Evolutionary conservation across 2,329 filamentous ascomycete genomes (phyloP), one percentile per base, ranked within the genome.

Genomic region (Fusarium floridanum): DNA sequence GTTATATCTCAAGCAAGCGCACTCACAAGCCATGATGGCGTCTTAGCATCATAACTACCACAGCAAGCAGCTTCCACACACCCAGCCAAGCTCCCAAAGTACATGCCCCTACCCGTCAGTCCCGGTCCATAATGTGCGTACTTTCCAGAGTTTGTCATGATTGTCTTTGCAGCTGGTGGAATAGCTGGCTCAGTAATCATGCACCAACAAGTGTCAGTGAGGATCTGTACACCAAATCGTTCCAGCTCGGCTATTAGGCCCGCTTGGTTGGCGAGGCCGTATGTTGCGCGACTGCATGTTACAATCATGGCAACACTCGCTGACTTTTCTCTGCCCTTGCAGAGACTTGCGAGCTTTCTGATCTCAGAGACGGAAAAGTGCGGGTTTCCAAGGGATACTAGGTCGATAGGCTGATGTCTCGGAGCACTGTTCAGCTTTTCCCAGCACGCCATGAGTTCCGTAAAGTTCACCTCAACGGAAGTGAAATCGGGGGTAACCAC

Each of bases 171-270:
- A 3, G 60, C 11, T 0, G 8, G 39, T 5, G 78, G 80, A 10
- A 86, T 82, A 0, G 84, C 74, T 0, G 85, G 84, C 53, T 86
- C 83, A 1, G 67, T 64, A 17, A 86, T 81, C 83, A 87, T 85
- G 69, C 85, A 87, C 85, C 85, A 87, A 63, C 85, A 87, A 0
- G 84, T 86, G 68, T 87, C 85, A 0, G 82, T 86, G 14, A 86
- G 76, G 6, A 86, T 61, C 24, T 79, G 75, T 1, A 77, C 83
- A 0, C 85, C 85, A 61, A 86, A 86, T 0, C 16, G 37, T 16
- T 83, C 76, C 2, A 87, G 43, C 8, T 61, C 61, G 0, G 73
- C 66, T 4, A 84, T 62, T 7, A 80, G 68, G 1, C 83, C 83
- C 0, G 77, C 79, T 12, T 80, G 75, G 3, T 45, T 70, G 27